These are phyloP conservation scores for Lentinula guzmanii DNA, from an alignment of 768 basidiomycete species.

Conservation along the genomic window DNA sequence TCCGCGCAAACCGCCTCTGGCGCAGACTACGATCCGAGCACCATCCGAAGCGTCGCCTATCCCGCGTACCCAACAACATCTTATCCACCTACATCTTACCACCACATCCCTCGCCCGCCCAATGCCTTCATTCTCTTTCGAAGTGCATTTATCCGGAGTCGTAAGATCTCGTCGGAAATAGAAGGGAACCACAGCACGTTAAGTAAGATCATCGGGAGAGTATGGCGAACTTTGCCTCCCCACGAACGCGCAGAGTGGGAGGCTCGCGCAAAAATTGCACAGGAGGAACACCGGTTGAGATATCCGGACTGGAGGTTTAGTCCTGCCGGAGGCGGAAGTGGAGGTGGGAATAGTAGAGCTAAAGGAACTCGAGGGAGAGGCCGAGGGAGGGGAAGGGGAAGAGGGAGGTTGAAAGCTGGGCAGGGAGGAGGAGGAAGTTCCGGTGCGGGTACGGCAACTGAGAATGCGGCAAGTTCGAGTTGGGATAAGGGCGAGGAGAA, in stretches of 20 bases:
- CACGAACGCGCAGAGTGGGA: constrained; percentile 74
- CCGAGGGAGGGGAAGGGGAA: constrained; percentile 1
- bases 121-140: constrained; percentile 56
- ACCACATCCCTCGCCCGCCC: constrained; percentile 49
- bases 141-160: constrained; percentile 37
- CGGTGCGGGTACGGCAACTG: background rate
- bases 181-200: constrained; percentile 7
- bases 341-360: background rate
- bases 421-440: background rate
- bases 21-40: background rate
- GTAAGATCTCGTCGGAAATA: constrained; percentile 17
- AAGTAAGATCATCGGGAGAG: constrained; percentile 29
- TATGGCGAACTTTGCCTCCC: constrained; percentile 66
- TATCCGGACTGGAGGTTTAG: constrained; percentile 84
- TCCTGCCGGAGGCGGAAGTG: constrained; percentile 31
- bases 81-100: constrained; percentile 3
- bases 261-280: constrained; percentile 62
- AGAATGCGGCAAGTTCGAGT: background rate
- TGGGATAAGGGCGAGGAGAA: background rate
- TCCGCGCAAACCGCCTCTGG: background rate
- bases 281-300: constrained; percentile 63
- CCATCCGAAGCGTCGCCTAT: background rate
- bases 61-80: background rate
- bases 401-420: constrained; percentile 2
- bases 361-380: background rate